Evolutionary conservation across 1,284 basidiomycete genomes (phyloP).

Genomic region (Apiotrichum montevideense): DNA sequence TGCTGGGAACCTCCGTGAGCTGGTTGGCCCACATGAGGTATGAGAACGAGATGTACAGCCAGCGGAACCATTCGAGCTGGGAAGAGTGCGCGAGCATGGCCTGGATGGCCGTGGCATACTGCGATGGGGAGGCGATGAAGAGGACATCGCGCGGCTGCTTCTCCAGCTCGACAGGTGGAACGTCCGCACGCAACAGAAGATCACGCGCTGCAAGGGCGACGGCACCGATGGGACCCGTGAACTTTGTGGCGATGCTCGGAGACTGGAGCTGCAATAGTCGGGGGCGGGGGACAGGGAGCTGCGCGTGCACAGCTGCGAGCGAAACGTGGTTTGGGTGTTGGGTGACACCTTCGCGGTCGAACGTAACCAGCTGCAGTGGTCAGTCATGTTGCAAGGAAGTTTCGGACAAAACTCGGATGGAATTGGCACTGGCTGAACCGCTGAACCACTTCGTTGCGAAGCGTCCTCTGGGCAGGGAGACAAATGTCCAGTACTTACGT

Average conservation of each 20-base stretch:
- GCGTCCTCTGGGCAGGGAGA: too few relatives aligned
- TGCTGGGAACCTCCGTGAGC: slow-evolving; percentile 50
- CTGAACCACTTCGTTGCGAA: too few relatives aligned
- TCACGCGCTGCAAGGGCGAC: slow-evolving; percentile 45
- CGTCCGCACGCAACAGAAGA: slow-evolving; percentile 22
- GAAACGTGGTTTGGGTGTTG: slow-evolving; percentile 85
- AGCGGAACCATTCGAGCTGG: slow-evolving; percentile 86
- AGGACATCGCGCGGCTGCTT: background rate
- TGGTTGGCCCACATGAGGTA: slow-evolving; percentile 91
- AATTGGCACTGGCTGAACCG: too few relatives aligned
- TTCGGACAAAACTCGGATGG: too few relatives aligned
- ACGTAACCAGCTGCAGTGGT: slow-evolving; percentile 70
- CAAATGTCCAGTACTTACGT: background rate
- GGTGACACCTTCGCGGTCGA: slow-evolving; percentile 76
- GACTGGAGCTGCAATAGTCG: slow-evolving; percentile 60
- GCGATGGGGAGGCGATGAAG: slow-evolving; percentile 54
- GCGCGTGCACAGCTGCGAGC: slow-evolving; percentile 54
- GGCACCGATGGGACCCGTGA: slow-evolving; percentile 18
- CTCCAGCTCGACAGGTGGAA: background rate
- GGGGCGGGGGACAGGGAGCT: slow-evolving; percentile 14
- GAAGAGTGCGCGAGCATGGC: slow-evolving; percentile 71
- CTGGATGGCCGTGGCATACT: slow-evolving; percentile 56
- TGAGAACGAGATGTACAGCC: slow-evolving; percentile 74
- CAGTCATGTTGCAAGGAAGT: too few relatives aligned
- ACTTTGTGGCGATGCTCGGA: slow-evolving; percentile 55